Evolutionary conservation across 2,329 filamentous ascomycete genomes (phyloP), one percentile per base, ranked within the genome.

Genomic region (Apiospora rasikravindrae): DNA sequence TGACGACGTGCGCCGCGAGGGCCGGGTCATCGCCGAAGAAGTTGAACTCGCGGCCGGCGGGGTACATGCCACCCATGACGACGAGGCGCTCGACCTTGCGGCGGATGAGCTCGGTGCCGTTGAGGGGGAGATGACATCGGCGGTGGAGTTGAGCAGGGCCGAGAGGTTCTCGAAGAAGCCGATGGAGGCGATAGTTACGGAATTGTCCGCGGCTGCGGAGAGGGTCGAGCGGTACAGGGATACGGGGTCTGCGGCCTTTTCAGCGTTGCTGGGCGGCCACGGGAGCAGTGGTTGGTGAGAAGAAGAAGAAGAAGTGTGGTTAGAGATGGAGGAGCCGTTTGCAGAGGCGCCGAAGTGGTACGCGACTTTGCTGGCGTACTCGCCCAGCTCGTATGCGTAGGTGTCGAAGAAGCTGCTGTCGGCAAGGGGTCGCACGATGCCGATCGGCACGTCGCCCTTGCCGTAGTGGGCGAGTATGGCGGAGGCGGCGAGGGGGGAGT

Each of bases 1-100:
- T 83, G 14, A 88, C 74, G 3, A 88, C 86, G 66, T 85, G 82
- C 1, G 81, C 81, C 0, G 86, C 81, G 4, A 77, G 75, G 0
- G 72, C 71, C 0, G 84, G 78, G 71, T 86, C 81, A 61, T 78
- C 76, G 33, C 84, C 83, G 42, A 77, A 84, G 73, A 88, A 88
- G 76, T 89, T 88, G 77, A 80, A 88, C 70, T 86, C 83, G 70
- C 80, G 77, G 11, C 86, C 86, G 0, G 80, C 81, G 0, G 86
- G 85, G 71, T 87, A 89, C 8, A 72, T 77, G 16, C 87, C 87
- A 33, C 87, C 87, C 86, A 88, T 88, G 7, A 88, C 75, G 1
- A 88, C 84, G 1, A 88, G 80, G 76, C 88, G 83, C 0, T 77
- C 76, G 2, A 88, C 86, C 74, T 88, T 88, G 13, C 73, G 70